Evolutionary conservation across 2,329 filamentous ascomycete species (phyloP), one percentile per base, ranked within the genome.

Genomic region (Cadophora malorum): DNA sequence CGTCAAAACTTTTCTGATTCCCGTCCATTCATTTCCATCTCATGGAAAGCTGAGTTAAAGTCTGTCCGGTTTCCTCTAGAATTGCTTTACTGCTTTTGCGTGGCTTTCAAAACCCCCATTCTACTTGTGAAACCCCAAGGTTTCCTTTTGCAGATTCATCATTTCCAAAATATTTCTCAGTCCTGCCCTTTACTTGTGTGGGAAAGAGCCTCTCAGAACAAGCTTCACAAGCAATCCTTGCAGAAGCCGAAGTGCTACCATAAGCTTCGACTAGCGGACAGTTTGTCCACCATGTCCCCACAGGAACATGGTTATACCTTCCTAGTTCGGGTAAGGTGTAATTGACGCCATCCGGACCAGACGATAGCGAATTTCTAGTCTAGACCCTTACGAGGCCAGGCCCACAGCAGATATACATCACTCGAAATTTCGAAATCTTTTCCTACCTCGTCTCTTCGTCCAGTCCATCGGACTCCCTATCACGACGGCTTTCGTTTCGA

Each of bases 391-490:
- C 14, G 28, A 33, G 25, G 10, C 45, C 45, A 9, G 14, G 52
- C 25, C 52, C 52, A 55, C 52, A n/a, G 16, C 16, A 55, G 19
- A 55, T 33, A 55, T 55, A 55, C 52, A 55, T 55, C 52, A 55
- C n/a, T 28, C 33, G 52, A 55, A 55, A 19, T 33, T 55, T 55
- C 28, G 28, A 55, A 33, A 14, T 33, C 14, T 16, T 6, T 21
- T 21, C 45, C 7, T 19, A 8, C 45, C n/a, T 21, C 28, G 45
- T 5, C 5, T 49, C 21, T 49, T 21, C 9, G 12, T 49, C 45
- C 35, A 38, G 35, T 10, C 8, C 35, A 38, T 38, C 12, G 35
- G 35, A 38, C 35, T 38, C 35, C 35, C 8, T 38, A 38, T 38
- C 35, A 38, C 35, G 35, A 14, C 35, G 8, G 35, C 8, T 38